Evolutionary conservation across 2,329 filamentous ascomycete species (phyloP), one percentile per base, ranked within the genome.

Genomic region (Colletotrichum tanaceti): DNA sequence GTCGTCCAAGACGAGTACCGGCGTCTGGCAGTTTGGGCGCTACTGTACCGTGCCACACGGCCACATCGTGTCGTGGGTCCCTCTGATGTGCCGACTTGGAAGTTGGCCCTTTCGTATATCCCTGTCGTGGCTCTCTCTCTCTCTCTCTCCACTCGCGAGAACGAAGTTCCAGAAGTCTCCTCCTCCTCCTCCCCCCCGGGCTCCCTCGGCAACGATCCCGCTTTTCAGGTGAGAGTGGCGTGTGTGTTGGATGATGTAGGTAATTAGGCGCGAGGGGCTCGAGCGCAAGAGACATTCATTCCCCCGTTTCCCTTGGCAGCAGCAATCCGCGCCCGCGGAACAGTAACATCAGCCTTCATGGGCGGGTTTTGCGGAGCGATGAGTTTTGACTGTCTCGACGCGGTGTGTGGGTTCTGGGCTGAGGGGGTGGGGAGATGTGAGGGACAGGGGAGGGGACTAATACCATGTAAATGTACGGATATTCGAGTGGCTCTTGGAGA

Each of bases 171-270:
- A 65, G 53, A 65, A 47, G 65, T 35, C n/a, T n/a, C n/a, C n/a
- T n/a, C n/a, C n/a, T n/a, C n/a, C n/a, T n/a, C n/a, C n/a, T n/a
- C n/a, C n/a, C n/a, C n/a, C n/a, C n/a, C n/a, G n/a, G n/a, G n/a
- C 46, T 28, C 28, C 39, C 41, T 58, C 5, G 6, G n/a, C 20
- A 32, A 18, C 35, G 10, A 59, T 58, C 20, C 54, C 54, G 54
- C 60, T 68, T 65, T 59, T 68, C 47, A 58, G 60, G 47, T 65
- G 65, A 68, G 60, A 1, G 24, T 59, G 24, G 28, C 28, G 28
- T 28, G 28, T 6, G 28, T 28, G n/a, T n/a, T n/a, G n/a, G n/a
- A n/a, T n/a, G n/a, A n/a, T n/a, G n/a, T n/a, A n/a, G n/a, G n/a
- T n/a, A n/a, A n/a, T n/a, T 28, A 28, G 28, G 4, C 28, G 28